Evolutionary conservation across 2,329 filamentous ascomycete genomes (phyloP).

Genomic region (Lasiodiplodia hormozganensis): DNA sequence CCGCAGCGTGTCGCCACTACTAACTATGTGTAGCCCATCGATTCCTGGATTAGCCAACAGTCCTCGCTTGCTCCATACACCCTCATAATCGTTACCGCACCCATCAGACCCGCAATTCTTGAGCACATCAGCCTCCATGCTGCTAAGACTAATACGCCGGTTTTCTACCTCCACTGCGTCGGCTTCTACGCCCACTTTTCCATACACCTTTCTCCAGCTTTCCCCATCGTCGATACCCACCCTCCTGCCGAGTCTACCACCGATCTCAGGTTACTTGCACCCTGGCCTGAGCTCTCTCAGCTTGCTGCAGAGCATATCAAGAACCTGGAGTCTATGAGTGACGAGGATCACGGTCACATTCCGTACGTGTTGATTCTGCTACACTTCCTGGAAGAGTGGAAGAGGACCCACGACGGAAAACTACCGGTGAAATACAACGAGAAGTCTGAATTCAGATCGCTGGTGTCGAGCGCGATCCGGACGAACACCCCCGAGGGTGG

Average conservation of each 20-base stretch:
- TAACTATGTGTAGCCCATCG: constrained; percentile 46
- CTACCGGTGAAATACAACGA: constrained; percentile 80
- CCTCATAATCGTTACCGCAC: constrained; percentile 67
- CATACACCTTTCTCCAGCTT: constrained; percentile 77
- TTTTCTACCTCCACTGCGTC: constrained; percentile 84
- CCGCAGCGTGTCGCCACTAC: constrained; percentile 11
- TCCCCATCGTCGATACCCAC: constrained; percentile 94
- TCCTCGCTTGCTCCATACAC: constrained; percentile 58
- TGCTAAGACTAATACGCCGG: constrained; percentile 68
- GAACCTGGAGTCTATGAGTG: constrained; percentile 71
- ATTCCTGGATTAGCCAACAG: constrained; percentile 52
- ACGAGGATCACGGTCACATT: constrained; percentile 88
- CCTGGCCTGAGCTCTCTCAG: constrained; percentile 80
- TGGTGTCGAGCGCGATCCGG: constrained; percentile 72
- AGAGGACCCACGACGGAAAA: constrained; percentile 69
- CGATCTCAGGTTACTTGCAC: constrained; percentile 81
- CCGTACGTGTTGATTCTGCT: constrained; percentile 86
- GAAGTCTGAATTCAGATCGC: constrained; percentile 80
- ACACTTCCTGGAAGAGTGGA: constrained; percentile 84
- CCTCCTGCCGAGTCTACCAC: constrained; percentile 84
- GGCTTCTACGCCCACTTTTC: constrained; percentile 93
- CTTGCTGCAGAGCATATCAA: constrained; percentile 72
- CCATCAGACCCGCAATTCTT: constrained; percentile 62
- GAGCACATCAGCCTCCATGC: constrained; percentile 58
- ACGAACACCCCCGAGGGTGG: constrained; percentile 80